Percentiles rank a stretch among this genome's conserved stretches.
Evolutionary conservation across 306 rosid genomes (phyloP).

Genomic region (Sophora flavescens): DNA sequence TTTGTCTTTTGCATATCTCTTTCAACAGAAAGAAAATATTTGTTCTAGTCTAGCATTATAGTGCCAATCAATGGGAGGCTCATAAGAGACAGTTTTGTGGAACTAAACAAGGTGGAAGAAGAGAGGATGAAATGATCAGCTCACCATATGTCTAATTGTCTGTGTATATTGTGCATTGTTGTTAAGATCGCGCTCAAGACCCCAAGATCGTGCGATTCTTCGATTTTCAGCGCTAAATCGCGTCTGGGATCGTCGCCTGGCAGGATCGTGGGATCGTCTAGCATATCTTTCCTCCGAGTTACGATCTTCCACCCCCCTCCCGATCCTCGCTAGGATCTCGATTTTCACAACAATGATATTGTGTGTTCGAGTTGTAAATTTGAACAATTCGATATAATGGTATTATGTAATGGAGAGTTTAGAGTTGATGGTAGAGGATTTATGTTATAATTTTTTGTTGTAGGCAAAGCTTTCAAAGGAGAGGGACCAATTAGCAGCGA

Average conservation of each 20-base stretch:
- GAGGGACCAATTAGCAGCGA: constrained; percentile 74
- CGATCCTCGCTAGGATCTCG: too few relatives aligned
- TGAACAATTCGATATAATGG: not conserved
- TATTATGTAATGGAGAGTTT: constrained; percentile 6
- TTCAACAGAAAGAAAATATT: not conserved
- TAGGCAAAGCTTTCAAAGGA: constrained; percentile 75
- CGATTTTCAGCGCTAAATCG: too few relatives aligned
- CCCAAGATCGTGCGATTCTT: too few relatives aligned
- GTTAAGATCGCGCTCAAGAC: too few relatives aligned
- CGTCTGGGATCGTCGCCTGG: too few relatives aligned
- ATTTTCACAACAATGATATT: too few relatives aligned
- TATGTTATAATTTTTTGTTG: constrained; percentile 37
- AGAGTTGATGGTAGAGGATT: constrained; percentile 7
- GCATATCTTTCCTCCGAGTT: too few relatives aligned
- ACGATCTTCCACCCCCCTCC: too few relatives aligned
- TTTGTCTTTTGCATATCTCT: not conserved
- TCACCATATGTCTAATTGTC: not conserved
- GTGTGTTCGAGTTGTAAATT: not conserved
- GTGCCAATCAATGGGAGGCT: not conserved
- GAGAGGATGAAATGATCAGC: constrained; percentile 2
- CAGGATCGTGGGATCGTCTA: too few relatives aligned
- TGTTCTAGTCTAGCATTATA: not conserved
- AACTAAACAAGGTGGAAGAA: constrained; percentile 19
- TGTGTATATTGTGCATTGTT: not conserved
- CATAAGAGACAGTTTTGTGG: constrained; percentile 7